phyloP scores from a whole-genome alignment of 352 stramenopile genomes.

The Plasmopara halstedii region DNA sequence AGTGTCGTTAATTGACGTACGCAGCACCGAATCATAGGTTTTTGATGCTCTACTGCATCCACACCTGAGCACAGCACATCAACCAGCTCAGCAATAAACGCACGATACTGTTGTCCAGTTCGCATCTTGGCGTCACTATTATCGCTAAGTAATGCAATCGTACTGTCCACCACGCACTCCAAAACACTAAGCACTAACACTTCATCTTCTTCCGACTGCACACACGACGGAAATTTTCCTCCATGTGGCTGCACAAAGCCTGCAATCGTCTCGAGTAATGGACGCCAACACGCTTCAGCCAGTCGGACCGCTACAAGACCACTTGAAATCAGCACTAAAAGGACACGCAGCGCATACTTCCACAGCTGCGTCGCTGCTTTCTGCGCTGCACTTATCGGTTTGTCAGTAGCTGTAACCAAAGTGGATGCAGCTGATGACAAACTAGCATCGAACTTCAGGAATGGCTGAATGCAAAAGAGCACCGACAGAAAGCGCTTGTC shows the following conservation, averaged over 20 bases:
- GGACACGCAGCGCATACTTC: constrained; percentile 66
- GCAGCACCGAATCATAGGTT: constrained; percentile 56
- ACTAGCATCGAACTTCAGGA: constrained; percentile 35
- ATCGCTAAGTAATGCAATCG: constrained; percentile 44
- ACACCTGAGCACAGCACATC: constrained; percentile 52
- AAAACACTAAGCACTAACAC: constrained; percentile 66
- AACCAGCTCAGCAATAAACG: constrained; percentile 51
- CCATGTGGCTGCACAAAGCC: constrained; percentile 47
- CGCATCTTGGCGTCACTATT: constrained; percentile 22
- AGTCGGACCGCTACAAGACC: constrained; percentile 49
- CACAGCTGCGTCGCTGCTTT: constrained; percentile 67
- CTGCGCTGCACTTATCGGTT: constrained; percentile 40
- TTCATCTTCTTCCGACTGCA: constrained; percentile 69
- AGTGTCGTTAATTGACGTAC: constrained; percentile 72
- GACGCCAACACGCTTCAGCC: constrained; percentile 38
- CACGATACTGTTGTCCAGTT: constrained; percentile 23
- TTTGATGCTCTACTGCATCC: constrained; percentile 46
- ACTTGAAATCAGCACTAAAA: constrained; percentile 67
- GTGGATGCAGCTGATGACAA: constrained; percentile 3
- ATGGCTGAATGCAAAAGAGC: constrained; percentile 60
- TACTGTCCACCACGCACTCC: constrained; percentile 66
- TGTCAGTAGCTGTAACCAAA: constrained; percentile 4
- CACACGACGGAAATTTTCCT: constrained; percentile 45
- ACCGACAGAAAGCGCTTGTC: constrained; percentile 52
- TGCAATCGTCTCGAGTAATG: constrained; percentile 57